Percentiles rank a stretch among this genome's conserved stretches.
phyloP scores from a whole-genome alignment of 345 rosid species.

The Gossypium thurberi region DNA sequence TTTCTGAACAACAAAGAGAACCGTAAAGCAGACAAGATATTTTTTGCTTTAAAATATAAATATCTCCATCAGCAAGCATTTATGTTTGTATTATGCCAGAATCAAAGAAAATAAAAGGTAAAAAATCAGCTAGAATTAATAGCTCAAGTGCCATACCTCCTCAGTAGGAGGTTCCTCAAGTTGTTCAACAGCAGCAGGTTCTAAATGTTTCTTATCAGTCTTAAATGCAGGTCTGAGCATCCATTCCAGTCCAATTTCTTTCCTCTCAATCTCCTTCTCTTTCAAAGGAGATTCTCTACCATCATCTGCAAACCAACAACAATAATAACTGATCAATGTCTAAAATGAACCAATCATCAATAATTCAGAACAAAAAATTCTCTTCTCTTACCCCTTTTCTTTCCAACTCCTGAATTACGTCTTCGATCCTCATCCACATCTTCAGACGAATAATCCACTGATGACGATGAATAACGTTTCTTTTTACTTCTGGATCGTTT shows the following conservation, averaged over 20 bases:
- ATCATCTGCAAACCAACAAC: conserved; percentile 22
- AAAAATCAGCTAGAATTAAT: neutral
- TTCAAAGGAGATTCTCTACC: conserved; percentile 16
- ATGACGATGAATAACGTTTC: conserved; percentile 14
- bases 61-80: neutral
- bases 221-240: conserved; percentile 67
- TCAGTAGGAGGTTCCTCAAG: conserved; percentile 36
- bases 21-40: neutral
- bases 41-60: neutral
- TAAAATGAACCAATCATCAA: conserved; percentile 1
- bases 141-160: conserved; percentile 41
- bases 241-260: conserved; percentile 75
- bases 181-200: conserved; percentile 27
- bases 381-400: conserved; percentile 19
- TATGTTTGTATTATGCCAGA: neutral
- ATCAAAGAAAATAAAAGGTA: neutral
- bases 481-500: conserved; percentile 21
- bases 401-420: conserved; percentile 19
- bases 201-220: conserved; percentile 27
- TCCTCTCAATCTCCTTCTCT: conserved; percentile 50
- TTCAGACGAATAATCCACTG: conserved; percentile 28
- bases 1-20: neutral
- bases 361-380: neutral
- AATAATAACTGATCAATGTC: neutral
- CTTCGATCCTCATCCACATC: conserved; percentile 20